These are phyloP conservation scores for Sesbania bispinosa DNA, from an alignment of 306 rosid genomes.

Conservation along the genomic window DNA sequence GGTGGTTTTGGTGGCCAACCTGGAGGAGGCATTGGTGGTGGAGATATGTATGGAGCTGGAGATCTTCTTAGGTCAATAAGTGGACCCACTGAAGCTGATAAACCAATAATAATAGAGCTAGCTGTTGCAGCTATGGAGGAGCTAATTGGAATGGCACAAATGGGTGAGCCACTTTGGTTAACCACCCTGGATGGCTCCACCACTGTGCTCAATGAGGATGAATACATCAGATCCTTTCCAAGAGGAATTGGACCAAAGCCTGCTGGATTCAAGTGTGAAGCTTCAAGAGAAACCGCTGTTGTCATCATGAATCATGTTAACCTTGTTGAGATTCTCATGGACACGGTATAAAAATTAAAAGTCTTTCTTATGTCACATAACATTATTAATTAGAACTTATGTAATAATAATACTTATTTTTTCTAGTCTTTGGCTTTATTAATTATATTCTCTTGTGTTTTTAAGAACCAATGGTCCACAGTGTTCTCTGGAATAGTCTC, in stretches of 20 bases:
- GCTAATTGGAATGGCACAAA: slow-evolving; percentile 79
- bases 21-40: slow-evolving; percentile 56
- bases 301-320: slow-evolving; percentile 89
- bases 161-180: slow-evolving; percentile 94
- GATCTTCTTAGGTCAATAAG: slow-evolving; percentile 71
- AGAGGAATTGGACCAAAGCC: slow-evolving; percentile 81
- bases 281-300: slow-evolving; percentile 79
- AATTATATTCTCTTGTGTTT: not conserved
- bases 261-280: slow-evolving; percentile 73
- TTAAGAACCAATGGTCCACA: slow-evolving; percentile 84
- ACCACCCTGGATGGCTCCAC: slow-evolving; percentile 59
- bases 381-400: not conserved
- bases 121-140: slow-evolving; percentile 99
- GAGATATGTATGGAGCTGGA: slow-evolving; percentile 72
- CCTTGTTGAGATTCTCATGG: slow-evolving; percentile 96
- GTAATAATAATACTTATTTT: not conserved
- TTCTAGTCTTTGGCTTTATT: not conserved
- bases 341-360: slow-evolving; percentile 46
- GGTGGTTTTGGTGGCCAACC: slow-evolving; percentile 57
- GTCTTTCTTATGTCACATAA: not conserved
- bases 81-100: slow-evolving; percentile 75
- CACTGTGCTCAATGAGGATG: slow-evolving; percentile 69
- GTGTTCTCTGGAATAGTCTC: slow-evolving; percentile 89
- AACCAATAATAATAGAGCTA: slow-evolving; percentile 82
- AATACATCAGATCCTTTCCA: slow-evolving; percentile 76